Conservation (phyloP, 192 early-diverging fungal species). For the Coemansia sp. region DNA sequence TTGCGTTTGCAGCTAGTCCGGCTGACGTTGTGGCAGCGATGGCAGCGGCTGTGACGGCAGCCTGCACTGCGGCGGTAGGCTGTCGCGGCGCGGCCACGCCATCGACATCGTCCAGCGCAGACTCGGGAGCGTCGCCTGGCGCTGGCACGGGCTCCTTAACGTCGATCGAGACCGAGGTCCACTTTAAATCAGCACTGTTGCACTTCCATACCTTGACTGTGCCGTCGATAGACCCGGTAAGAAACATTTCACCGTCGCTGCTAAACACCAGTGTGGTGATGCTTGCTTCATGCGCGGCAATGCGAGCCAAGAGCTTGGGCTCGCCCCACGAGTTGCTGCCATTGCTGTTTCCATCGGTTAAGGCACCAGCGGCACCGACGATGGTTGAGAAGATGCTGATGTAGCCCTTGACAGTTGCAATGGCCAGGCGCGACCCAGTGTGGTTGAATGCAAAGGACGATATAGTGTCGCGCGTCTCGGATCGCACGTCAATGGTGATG, state of each 20-base stretch:
- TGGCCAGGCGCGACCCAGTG: conserved; percentile 74
- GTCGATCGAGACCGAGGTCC: conserved; percentile 55
- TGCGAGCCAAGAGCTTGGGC: conserved; percentile 55
- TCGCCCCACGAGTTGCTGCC: conserved; percentile 10
- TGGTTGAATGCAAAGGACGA: conserved; percentile 68
- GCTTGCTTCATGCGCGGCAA: conserved; percentile 66
- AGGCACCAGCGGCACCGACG: conserved; percentile 19
- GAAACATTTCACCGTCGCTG: conserved; percentile 60
- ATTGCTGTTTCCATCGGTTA: neutral
- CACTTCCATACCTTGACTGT: conserved; percentile 72
- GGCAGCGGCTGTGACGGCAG: conserved; percentile 1
- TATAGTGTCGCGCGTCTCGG: conserved; percentile 51
- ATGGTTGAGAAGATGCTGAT: conserved; percentile 75
- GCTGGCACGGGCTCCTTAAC: conserved; percentile 31
- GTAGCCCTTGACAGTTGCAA: conserved; percentile 72
- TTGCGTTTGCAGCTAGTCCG: neutral
- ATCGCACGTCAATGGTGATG: conserved; percentile 51
- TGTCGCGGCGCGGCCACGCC: neutral
- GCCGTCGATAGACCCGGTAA: conserved; percentile 76
- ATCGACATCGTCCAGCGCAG: conserved; percentile 6
- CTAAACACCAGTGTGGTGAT: conserved; percentile 76
- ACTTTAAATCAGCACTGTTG: conserved; percentile 49
- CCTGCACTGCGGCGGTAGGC: neutral
- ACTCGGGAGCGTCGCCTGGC: conserved; percentile 8
- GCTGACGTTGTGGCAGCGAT: neutral